Percentiles rank a stretch among this genome's conserved stretches.
phyloP scores from a whole-genome alignment of 2,329 filamentous ascomycete genomes.

The Sclerotinia glacialis region DNA sequence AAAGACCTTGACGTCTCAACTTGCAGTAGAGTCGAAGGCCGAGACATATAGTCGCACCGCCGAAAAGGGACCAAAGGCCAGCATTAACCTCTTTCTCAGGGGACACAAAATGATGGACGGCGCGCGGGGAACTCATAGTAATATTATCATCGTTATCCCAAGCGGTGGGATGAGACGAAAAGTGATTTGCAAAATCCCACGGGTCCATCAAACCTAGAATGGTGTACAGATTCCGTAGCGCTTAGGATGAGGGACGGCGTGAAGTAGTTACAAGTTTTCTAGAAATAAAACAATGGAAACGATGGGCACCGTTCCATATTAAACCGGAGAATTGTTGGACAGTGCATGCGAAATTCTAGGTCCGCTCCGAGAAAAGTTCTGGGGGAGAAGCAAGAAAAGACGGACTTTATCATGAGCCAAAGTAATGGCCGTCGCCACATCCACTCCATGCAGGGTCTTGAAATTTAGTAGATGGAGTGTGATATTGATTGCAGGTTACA shows the following conservation, averaged over 20 bases:
- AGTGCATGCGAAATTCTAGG: not conserved
- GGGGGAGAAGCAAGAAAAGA: conserved; percentile 9
- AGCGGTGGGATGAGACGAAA: not conserved
- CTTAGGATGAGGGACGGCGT: not conserved
- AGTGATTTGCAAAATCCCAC: conserved; percentile 5
- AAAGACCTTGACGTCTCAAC: conserved; percentile 26
- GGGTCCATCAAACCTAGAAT: conserved; percentile 5
- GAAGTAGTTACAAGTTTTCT: conserved; percentile 14
- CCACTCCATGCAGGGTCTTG: not conserved
- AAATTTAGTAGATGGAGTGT: not conserved
- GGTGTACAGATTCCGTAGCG: not conserved
- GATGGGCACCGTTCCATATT: conserved; percentile 4
- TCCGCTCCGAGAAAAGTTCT: not conserved
- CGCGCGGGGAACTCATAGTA: conserved; percentile 24
- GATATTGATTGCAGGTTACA: conserved; percentile 7
- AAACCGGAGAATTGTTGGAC: conserved; percentile 2
- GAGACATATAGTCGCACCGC: conserved; percentile 27
- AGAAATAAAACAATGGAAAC: conserved; percentile 10
- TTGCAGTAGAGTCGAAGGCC: conserved; percentile 28
- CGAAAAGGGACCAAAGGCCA: conserved; percentile 29
- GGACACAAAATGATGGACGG: conserved; percentile 25
- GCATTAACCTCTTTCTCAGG: conserved; percentile 27
- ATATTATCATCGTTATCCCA: conserved; percentile 6
- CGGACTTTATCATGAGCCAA: not conserved
- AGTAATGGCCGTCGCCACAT: not conserved